Evolutionary conservation across 208 protist genomes (phyloP).

Genomic region (Tritrichomonas foetus): DNA sequence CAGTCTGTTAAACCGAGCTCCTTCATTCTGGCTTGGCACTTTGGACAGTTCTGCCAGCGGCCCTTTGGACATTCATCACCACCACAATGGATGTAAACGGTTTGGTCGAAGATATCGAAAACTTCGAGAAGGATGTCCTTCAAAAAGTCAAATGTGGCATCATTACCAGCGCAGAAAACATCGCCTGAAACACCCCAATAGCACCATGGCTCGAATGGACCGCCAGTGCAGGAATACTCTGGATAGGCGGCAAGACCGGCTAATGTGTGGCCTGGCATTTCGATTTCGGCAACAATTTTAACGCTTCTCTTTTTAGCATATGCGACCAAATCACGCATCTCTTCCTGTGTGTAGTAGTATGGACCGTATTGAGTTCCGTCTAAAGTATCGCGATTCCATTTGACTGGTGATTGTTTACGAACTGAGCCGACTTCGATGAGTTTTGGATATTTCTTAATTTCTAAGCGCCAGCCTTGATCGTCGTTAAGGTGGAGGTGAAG

Average conservation of each 20-base stretch:
- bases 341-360: constrained; percentile 27
- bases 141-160: neutral
- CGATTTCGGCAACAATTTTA: constrained; percentile 35
- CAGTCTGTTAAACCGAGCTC: neutral
- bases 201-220: neutral
- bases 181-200: neutral
- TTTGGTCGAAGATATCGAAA: neutral
- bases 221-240: neutral
- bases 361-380: too few relatives aligned
- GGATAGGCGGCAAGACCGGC: neutral
- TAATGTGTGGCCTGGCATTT: constrained; percentile 26
- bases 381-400: too few relatives aligned
- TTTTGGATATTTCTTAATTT: constrained; percentile 31
- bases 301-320: neutral
- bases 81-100: constrained; percentile 38
- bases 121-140: neutral
- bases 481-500: constrained; percentile 30
- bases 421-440: neutral
- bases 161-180: neutral
- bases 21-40: neutral
- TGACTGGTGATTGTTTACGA: neutral
- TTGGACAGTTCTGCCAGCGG: neutral
- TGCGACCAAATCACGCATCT: constrained; percentile 25
- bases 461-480: neutral
- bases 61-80: neutral